Evolutionary conservation across 208 protist species (phyloP).

Genomic region (Borovskyia barvae): DNA sequence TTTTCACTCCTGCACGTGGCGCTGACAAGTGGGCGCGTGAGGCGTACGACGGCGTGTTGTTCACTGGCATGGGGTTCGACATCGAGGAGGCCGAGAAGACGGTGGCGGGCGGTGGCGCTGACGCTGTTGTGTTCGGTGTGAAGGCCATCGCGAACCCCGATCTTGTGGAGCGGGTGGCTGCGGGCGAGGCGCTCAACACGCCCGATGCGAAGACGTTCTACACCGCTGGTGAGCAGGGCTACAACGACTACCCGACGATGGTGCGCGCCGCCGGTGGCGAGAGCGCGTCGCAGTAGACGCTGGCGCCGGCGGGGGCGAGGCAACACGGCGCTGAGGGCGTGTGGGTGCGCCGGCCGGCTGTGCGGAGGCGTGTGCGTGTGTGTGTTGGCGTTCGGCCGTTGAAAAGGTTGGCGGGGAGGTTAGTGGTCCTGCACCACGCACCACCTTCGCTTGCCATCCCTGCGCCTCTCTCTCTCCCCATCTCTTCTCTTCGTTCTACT

Average conservation of each 20-base stretch:
- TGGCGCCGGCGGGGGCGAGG: too few species aligned
- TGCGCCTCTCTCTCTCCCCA: neutral
- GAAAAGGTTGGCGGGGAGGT: too few species aligned
- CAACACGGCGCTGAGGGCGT: too few species aligned
- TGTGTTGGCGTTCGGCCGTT: too few species aligned
- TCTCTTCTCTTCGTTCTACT: neutral
- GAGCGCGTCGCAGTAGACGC: neutral
- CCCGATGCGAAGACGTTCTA: slow-evolving; percentile 12
- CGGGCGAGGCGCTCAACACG: slow-evolving; percentile 33
- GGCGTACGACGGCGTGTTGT: slow-evolving; percentile 41
- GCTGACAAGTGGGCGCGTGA: slow-evolving; percentile 46
- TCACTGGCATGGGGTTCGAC: slow-evolving; percentile 45
- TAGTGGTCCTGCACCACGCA: too few species aligned
- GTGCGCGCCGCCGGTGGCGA: too few species aligned
- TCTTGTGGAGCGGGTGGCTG: slow-evolving; percentile 38
- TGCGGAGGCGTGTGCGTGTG: too few species aligned
- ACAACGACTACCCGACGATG: slow-evolving; percentile 48
- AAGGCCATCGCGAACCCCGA: slow-evolving; percentile 73
- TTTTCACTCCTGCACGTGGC: slow-evolving; percentile 17
- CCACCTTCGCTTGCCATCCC: too few species aligned
- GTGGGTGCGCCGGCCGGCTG: too few species aligned
- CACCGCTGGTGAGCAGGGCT: slow-evolving; percentile 22
- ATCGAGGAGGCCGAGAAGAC: slow-evolving; percentile 33
- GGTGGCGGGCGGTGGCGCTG: slow-evolving; percentile 35
- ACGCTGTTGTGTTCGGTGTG: slow-evolving; percentile 55